Evolutionary conservation across 2,329 filamentous ascomycete genomes (phyloP), one percentile per base, ranked within the genome.

Genomic region (Seiridium unicorne): DNA sequence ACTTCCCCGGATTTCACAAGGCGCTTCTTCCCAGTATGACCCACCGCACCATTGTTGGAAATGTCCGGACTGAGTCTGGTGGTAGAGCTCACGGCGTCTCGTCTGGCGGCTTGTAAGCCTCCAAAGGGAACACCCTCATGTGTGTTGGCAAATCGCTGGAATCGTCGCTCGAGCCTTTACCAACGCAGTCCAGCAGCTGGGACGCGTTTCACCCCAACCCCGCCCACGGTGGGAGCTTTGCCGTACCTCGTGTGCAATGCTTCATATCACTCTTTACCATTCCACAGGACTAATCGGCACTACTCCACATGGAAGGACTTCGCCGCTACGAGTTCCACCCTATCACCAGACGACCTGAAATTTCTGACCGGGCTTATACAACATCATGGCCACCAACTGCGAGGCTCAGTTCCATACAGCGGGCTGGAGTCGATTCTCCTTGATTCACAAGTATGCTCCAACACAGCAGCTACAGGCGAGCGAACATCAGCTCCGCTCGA

Each of bases 121-220:
- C 66, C 69, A 5, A 67, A 60, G 58, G 66, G 71, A 59, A 70
- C 65, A 1, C 57, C 66, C 32, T 70, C 69, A 44, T 65, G 68
- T 38, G 61, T 71, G 44, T 36, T 70, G 49, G 64, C 61, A 51
- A 49, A 63, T 47, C 68, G 68, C 47, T 62, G 70, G 46, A 60
- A 63, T 60, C 66, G 66, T 63, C 64, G 34, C 34, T 67, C 13
- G 38, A 53, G n/a, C 13, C 18, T 60, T 58, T 60, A 59, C 40
- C 57, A 31, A 31, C n/a, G 9, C 5, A 7, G 47, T 31, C 46
- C 4, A n/a, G 13, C 13, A 26, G 18, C 11, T 42, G 31, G 40
- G 18, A 10, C n/a, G 6, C 31, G 38, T 42, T 13, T 42, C 38
- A 42, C 38, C 38, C 38, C 38, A 42, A 42, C 13, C 38, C 38